Evolutionary conservation across 495 filamentous ascomycete genomes (phyloP), one percentile per base, ranked within the genome.

Genomic region (Evansstolkia leycettana): DNA sequence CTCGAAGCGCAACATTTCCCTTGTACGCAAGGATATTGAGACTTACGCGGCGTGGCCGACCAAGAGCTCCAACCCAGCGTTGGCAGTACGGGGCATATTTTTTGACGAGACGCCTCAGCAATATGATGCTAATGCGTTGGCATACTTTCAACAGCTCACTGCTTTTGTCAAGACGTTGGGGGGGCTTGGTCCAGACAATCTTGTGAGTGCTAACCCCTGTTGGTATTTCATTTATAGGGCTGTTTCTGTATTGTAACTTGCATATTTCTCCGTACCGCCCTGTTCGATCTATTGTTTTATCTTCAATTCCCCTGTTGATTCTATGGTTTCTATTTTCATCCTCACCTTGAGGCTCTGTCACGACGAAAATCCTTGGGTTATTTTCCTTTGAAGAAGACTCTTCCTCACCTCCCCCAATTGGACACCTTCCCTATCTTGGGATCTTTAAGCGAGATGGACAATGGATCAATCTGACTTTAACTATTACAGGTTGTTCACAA

Each of bases 11-110:
- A 50, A 63, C n/a, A 38, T 63, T 7, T 53, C 41, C 11, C 37
- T 55, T 11, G 50, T 69, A 14, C 47, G 54, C 29, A 40, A 39
- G 24, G 72, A 76, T 42, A 57, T 74, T 28, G 44, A 54, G 18
- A 59, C 57, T 12, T 74, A 72, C 34, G 55, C 64, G 13, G 54
- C 48, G 7, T 74, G 70, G 70, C 51, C 60, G 18, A 50, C 36
- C 16, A 46, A 50, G 36, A 52, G 55, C 17, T 55, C 43, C 11
- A 55, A 57, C 35, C 41, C 45, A 16, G 49, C 51, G 14, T 45
- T 62, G 32, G 56, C 53, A 30, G 60, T 66, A 49, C 54, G 46
- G 43, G 62, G 62, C 38, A 64, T 66, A 46, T 67, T 69, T 42
- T 60, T 67, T 36, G 63, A 67, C 42, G 63, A 67, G 41, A 65